These are phyloP conservation scores for Clarireedia sp. DNA, from an alignment of 2,329 filamentous ascomycete genomes.

Conservation along the genomic window DNA sequence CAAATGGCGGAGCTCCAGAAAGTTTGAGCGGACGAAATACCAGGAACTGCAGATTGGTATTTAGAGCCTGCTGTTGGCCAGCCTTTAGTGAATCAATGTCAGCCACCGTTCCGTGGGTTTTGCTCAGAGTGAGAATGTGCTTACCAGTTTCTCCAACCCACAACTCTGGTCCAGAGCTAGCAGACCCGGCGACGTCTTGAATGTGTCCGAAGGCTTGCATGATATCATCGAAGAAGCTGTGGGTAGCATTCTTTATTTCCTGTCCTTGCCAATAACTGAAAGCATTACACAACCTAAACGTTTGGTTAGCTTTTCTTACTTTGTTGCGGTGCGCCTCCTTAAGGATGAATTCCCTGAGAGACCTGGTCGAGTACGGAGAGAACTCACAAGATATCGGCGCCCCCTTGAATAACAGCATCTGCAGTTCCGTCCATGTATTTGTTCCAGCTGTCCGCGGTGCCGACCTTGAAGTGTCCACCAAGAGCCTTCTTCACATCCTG, in stretches of 20 bases:
- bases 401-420: conserved; percentile 51
- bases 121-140: neutral
- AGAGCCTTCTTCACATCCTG: conserved; percentile 49
- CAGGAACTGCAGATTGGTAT: conserved; percentile 54
- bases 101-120: neutral
- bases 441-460: conserved; percentile 68
- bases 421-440: conserved; percentile 62
- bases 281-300: conserved; percentile 49
- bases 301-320: neutral
- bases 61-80: conserved; percentile 58
- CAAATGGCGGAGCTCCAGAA: conserved; percentile 59
- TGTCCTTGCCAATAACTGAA: conserved; percentile 68
- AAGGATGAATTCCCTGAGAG: neutral
- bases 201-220: conserved; percentile 55
- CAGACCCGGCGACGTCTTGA: conserved; percentile 47
- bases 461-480: conserved; percentile 46
- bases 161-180: conserved; percentile 48
- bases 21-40: conserved; percentile 46
- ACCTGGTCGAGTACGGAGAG: too few relatives aligned
- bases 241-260: conserved; percentile 44
- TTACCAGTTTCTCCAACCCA: conserved; percentile 59
- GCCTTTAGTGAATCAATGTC: conserved; percentile 22
- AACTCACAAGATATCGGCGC: conserved; percentile 40
- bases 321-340: neutral
- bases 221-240: conserved; percentile 61